These are phyloP conservation scores for Microdochium nivale DNA, from an alignment of 2,329 filamentous ascomycete genomes.

Conservation along the genomic window DNA sequence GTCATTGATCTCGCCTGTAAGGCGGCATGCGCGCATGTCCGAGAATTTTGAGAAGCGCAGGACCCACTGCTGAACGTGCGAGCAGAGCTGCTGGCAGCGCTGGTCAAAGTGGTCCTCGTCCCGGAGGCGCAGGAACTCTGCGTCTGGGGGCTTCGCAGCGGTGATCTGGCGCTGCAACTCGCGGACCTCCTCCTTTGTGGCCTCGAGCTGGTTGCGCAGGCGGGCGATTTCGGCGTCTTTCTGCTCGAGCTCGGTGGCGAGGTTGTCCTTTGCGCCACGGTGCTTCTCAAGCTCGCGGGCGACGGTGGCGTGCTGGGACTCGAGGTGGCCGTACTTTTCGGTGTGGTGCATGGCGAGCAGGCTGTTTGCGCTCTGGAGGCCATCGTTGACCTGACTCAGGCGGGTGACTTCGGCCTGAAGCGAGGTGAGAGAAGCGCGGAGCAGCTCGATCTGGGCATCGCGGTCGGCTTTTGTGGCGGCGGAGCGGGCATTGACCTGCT, in stretches of 20 bases:
- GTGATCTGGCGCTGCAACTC: slow-evolving; percentile 51
- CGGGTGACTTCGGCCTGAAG: slow-evolving; percentile 75
- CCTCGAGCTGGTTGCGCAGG: slow-evolving; percentile 69
- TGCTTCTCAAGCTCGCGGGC: slow-evolving; percentile 62
- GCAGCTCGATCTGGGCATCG: slow-evolving; percentile 76
- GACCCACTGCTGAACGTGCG: slow-evolving; percentile 96
- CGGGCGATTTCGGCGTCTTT: slow-evolving; percentile 79
- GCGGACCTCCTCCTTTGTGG: slow-evolving; percentile 55
- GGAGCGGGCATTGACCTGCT: slow-evolving; percentile 57
- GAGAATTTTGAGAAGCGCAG: slow-evolving; percentile 97
- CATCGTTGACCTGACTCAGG: slow-evolving; percentile 74
- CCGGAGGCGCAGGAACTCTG: slow-evolving; percentile 65
- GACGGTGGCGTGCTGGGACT: slow-evolving; percentile 57
- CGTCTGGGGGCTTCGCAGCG: slow-evolving; percentile 50
- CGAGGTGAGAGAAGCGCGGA: slow-evolving; percentile 70
- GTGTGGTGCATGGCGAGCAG: slow-evolving; percentile 69
- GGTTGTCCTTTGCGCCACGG: slow-evolving; percentile 53
- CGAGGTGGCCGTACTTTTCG: slow-evolving; percentile 59
- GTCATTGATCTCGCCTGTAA: slow-evolving; percentile 77
- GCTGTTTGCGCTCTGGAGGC: slow-evolving; percentile 67
- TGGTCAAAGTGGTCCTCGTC: slow-evolving; percentile 95
- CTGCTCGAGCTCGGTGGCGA: slow-evolving; percentile 58
- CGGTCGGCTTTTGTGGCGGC: slow-evolving; percentile 68
- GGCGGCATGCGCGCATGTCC: slow-evolving; percentile 78
- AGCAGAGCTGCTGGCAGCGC: slow-evolving; percentile 88